Percentiles rank a stretch among this genome's conserved stretches.
Evolutionary conservation across 2,329 filamentous ascomycete species (phyloP).

Genomic region (Bipolaris sorokiniana): DNA sequence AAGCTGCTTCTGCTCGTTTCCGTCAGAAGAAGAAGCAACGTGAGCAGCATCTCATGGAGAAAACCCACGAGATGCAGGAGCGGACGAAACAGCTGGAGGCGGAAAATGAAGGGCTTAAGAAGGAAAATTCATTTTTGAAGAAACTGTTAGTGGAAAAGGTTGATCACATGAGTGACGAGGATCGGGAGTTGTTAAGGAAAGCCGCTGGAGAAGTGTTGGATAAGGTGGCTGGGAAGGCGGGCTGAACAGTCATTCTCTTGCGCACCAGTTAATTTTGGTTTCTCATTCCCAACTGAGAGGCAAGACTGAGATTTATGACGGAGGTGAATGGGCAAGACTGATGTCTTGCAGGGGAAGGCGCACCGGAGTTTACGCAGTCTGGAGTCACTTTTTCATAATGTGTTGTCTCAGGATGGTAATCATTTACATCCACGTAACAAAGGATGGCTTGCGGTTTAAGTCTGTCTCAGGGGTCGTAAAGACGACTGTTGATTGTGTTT

Average conservation of each 20-base stretch:
- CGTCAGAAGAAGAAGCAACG: conserved; percentile 96
- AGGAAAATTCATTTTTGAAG: conserved; percentile 52
- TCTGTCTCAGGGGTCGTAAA: background rate
- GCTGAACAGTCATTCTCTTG: background rate
- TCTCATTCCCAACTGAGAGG: background rate
- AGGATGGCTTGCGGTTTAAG: background rate
- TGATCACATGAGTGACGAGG: conserved; percentile 49
- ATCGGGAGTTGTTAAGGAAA: conserved; percentile 37
- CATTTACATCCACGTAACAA: background rate
- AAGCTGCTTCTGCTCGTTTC: conserved; percentile 86
- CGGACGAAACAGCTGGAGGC: conserved; percentile 75
- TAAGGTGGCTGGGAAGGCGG: background rate
- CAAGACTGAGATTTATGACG: background rate
- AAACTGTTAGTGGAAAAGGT: conserved; percentile 47
- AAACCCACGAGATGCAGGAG: conserved; percentile 73
- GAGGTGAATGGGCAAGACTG: background rate
- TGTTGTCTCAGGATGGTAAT: background rate
- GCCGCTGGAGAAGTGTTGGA: conserved; percentile 30
- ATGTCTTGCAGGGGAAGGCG: background rate
- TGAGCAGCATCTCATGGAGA: conserved; percentile 72
- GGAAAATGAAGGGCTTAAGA: conserved; percentile 44
- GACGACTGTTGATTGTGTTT: background rate
- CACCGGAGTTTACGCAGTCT: background rate
- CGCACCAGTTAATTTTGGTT: background rate
- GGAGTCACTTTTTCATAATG: background rate